phyloP scores from a whole-genome alignment of 73 alveolate genomes.

The Paramecium sexaurelia region DNA sequence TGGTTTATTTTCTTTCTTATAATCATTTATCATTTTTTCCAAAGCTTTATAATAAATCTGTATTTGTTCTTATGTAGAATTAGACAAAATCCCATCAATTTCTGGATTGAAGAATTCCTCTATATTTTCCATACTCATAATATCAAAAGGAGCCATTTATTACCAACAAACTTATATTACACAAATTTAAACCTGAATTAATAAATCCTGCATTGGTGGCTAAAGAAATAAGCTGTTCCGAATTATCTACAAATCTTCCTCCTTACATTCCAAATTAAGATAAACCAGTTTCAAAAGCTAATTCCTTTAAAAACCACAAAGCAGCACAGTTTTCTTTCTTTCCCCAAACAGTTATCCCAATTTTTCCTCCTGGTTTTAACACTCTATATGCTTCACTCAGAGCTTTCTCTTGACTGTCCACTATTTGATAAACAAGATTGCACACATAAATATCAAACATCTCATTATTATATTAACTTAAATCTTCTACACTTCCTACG shows the following conservation, averaged over 20 bases:
- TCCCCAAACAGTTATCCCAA: slow-evolving; percentile 49
- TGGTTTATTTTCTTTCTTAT: neutral
- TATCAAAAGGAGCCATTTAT: neutral
- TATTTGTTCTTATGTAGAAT: neutral
- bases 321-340: neutral
- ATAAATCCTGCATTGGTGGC: neutral
- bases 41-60: neutral
- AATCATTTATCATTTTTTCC: neutral
- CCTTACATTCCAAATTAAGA: neutral
- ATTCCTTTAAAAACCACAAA: neutral
- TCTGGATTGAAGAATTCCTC: slow-evolving; percentile 4
- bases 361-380: slow-evolving; percentile 30
- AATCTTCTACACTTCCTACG: slow-evolving; percentile 37
- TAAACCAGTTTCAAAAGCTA: neutral
- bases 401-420: neutral
- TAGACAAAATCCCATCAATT: neutral
- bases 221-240: neutral
- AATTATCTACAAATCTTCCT: neutral
- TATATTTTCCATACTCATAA: neutral
- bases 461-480: neutral
- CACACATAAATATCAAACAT: neutral
- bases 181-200: neutral
- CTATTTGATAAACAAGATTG: neutral
- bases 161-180: neutral
- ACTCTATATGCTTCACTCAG: slow-evolving; percentile 22